Conservation (phyloP, 2,329 filamentous ascomycete species). For the Colletotrichum simmondsii region DNA sequence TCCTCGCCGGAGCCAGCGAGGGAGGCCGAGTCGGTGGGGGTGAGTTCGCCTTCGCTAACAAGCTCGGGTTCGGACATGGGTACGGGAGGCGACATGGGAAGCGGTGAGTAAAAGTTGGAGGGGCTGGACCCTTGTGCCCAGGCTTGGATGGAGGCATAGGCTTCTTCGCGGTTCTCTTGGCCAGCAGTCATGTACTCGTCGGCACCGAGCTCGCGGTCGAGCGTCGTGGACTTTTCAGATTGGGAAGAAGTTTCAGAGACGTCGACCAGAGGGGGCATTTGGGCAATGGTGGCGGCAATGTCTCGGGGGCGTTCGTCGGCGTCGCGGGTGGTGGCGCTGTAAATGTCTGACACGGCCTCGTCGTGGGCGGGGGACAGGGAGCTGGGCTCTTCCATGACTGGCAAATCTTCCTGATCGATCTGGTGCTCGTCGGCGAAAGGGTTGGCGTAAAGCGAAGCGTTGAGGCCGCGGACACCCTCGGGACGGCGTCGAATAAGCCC, state of each 20-base stretch:
- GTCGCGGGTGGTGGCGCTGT: slow-evolving; percentile 64
- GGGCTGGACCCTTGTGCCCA: slow-evolving; percentile 68
- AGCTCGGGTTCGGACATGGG: slow-evolving; percentile 63
- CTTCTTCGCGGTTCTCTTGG: slow-evolving; percentile 57
- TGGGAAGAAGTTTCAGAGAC: slow-evolving; percentile 36
- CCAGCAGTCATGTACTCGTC: slow-evolving; percentile 66
- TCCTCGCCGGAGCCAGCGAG: slow-evolving; percentile 63
- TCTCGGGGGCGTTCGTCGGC: slow-evolving; percentile 37
- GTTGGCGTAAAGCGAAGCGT: slow-evolving; percentile 62
- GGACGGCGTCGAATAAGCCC: slow-evolving; percentile 61
- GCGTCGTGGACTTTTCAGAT: slow-evolving; percentile 31
- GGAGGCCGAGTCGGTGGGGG: slow-evolving; percentile 69
- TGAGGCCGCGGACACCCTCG: slow-evolving; percentile 58
- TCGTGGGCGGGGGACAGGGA: slow-evolving; percentile 57
- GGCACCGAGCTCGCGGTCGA: slow-evolving; percentile 47
- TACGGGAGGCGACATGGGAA: slow-evolving; percentile 62
- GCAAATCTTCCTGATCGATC: slow-evolving; percentile 60
- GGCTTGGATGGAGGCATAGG: slow-evolving; percentile 71
- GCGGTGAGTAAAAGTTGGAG: slow-evolving; percentile 68
- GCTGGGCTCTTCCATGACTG: slow-evolving; percentile 43
- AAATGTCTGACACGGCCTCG: slow-evolving; percentile 64
- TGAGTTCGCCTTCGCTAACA: slow-evolving; percentile 64
- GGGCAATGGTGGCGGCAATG: slow-evolving; percentile 36
- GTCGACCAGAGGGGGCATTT: slow-evolving; percentile 47
- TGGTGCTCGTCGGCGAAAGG: slow-evolving; percentile 69